Percentiles rank a stretch among this genome's conserved stretches.
Evolutionary conservation across 495 filamentous ascomycete species (phyloP).

Genomic region (Neurospora pannonica): DNA sequence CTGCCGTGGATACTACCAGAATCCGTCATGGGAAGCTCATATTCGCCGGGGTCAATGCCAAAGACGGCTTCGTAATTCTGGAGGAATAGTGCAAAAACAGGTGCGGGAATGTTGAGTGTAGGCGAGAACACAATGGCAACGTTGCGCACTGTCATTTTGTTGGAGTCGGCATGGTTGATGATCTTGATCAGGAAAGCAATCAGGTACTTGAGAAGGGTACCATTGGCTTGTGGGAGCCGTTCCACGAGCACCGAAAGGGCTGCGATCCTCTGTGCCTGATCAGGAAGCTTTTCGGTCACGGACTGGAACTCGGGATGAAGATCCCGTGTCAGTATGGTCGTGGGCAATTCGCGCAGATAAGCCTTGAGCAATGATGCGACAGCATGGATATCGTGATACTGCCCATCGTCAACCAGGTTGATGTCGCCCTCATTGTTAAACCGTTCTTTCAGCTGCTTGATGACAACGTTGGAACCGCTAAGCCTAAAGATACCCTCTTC

Average conservation of each 20-base stretch:
- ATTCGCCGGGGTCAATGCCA: conserved; percentile 54
- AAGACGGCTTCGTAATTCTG: conserved; percentile 86
- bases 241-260: conserved; percentile 81
- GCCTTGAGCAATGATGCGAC: conserved; percentile 90
- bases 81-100: conserved; percentile 87
- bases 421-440: conserved; percentile 95
- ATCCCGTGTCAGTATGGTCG: conserved; percentile 81
- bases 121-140: conserved; percentile 99
- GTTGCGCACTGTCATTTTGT: conserved; percentile 98
- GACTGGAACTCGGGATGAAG: conserved; percentile 81
- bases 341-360: conserved; percentile 86
- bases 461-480: conserved; percentile 87
- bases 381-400: conserved; percentile 92
- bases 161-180: conserved; percentile 77
- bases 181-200: conserved; percentile 81
- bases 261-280: conserved; percentile 65
- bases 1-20: conserved; percentile 10
- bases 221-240: conserved; percentile 70
- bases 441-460: conserved; percentile 79
- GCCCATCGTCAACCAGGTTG: conserved; percentile 71
- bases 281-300: conserved; percentile 64
- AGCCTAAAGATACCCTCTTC: conserved; percentile 97
- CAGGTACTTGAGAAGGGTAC: conserved; percentile 69
- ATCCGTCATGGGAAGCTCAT: conserved; percentile 32
- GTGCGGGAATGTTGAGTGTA: conserved; percentile 91